Evolutionary conservation across 75 land plant genomes (phyloP), one percentile per base, ranked within the genome.

Genomic region (Cupressus sempervirens): DNA sequence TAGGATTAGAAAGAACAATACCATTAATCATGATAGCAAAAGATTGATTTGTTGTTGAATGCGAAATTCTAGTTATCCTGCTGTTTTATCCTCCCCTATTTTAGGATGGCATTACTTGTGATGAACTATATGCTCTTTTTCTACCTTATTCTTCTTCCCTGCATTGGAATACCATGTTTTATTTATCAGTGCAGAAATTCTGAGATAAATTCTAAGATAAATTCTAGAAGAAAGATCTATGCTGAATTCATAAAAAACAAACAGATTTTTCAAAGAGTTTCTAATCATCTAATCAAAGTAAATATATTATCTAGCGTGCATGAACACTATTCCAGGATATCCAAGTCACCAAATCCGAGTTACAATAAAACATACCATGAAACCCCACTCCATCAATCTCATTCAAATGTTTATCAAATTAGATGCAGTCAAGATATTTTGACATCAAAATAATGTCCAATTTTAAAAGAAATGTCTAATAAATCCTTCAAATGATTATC

Each of bases 81-180:
- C n/a, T n/a, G n/a, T n/a, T n/a, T n/a, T n/a, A n/a, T 34, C 38
- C 76, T 73, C 35, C 16, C 35, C 36, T 73, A 35, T 16, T 34
- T n/a, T 34, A 73, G 76, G 12, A 73, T 34, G 38, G 16, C 14
- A 50, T 68, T 85, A 83, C 85, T 70, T 84, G 83, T 95, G 89
- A 84, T 93, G 93, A 85, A 88, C 90, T 81, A 90, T 85, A 36
- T 86, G 86, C n/a, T 87, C 16, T 0, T 85, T 85, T 84, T 82
- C 75, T 1, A 41, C 45, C 40, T 23, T 41, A 6, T 38, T 38
- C 79, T 20, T 43, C 79, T 76, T 10, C 23, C 38, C 79, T 76
- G 79, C 79, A 76, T 34, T 40, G 20, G 79, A 76, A 76, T 76
- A 11, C 43, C 26, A 62, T 73, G 35, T 36, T 76, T 38, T 7